A percentile compares a stretch with the other conserved stretches of the same genome.
These are phyloP conservation scores for Aspergillus fischeri DNA, from an alignment of 2,329 filamentous ascomycete genomes.

Conservation along the genomic window DNA sequence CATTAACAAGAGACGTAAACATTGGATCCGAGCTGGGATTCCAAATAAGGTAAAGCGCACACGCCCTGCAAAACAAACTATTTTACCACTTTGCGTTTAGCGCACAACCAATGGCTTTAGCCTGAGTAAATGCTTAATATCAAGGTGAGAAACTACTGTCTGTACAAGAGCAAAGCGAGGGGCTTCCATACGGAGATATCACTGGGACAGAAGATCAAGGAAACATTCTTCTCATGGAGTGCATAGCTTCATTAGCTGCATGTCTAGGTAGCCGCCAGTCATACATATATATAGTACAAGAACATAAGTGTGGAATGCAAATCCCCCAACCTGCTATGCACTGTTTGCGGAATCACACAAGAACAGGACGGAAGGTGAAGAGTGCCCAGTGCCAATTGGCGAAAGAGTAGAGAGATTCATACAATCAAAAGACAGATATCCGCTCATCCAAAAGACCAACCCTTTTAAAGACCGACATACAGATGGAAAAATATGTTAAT, in stretches of 20 bases:
- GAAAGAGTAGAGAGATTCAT: conserved; percentile 37
- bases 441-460: conserved; percentile 28
- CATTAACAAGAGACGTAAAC: conserved; percentile 24
- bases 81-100: background rate
- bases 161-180: background rate
- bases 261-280: conserved; percentile 19
- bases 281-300: conserved; percentile 30
- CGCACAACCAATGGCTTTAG: background rate
- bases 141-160: background rate
- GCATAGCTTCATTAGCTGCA: conserved; percentile 21
- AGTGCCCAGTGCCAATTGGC: conserved; percentile 7
- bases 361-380: conserved; percentile 13
- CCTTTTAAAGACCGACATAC: conserved; percentile 20
- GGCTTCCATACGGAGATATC: background rate
- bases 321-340: conserved; percentile 29
- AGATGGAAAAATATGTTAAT: conserved; percentile 21
- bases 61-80: conserved; percentile 1
- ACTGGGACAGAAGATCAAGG: background rate
- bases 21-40: conserved; percentile 13
- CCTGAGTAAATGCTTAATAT: background rate
- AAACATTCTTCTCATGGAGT: background rate
- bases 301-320: conserved; percentile 24
- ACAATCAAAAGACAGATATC: conserved; percentile 22
- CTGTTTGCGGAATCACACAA: conserved; percentile 20
- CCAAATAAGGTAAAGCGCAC: conserved; percentile 18